phyloP scores from a whole-genome alignment of 495 filamentous ascomycete species.

The Aspergillus leporis region DNA sequence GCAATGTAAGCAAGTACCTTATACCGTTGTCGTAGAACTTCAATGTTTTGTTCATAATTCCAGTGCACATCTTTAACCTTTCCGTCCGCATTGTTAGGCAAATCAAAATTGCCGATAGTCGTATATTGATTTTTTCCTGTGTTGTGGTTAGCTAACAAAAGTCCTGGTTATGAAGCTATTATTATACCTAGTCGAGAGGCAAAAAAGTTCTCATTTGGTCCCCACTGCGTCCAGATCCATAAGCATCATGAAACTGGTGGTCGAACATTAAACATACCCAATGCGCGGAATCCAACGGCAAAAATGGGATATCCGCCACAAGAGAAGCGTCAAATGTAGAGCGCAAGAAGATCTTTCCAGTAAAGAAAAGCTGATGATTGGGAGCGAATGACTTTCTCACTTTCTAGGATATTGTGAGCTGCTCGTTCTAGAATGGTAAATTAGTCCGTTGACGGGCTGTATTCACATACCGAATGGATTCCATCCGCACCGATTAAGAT shows the following conservation, averaged over 20 bases:
- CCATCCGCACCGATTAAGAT: slow-evolving; percentile 40
- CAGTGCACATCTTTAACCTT: slow-evolving; percentile 37
- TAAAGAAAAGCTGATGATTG: slow-evolving; percentile 41
- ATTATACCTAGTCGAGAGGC: slow-evolving; percentile 42
- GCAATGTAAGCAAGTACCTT: slow-evolving; percentile 15
- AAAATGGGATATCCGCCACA: slow-evolving; percentile 36
- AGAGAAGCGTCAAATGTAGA: slow-evolving; percentile 45
- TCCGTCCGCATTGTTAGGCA: slow-evolving; percentile 26
- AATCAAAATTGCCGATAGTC: slow-evolving; percentile 48
- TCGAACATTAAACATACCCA: slow-evolving; percentile 30
- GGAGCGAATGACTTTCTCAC: slow-evolving; percentile 40
- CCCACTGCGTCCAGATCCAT: slow-evolving; percentile 30
- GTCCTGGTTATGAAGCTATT: background rate
- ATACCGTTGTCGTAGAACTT: slow-evolving; percentile 40
- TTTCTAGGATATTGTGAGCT: slow-evolving; percentile 14
- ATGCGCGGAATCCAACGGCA: slow-evolving; percentile 48
- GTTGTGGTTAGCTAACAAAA: slow-evolving; percentile 8
- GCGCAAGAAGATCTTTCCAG: slow-evolving; percentile 46
- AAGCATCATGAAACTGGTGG: background rate
- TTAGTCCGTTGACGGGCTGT: background rate
- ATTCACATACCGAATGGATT: slow-evolving; percentile 30
- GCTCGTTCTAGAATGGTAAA: background rate
- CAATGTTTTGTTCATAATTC: slow-evolving; percentile 40
- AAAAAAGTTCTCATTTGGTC: slow-evolving; percentile 49
- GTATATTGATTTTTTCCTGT: slow-evolving; percentile 42